phyloP scores from a whole-genome alignment of 1,284 basidiomycete species.

The Takashimella koratensis region DNA sequence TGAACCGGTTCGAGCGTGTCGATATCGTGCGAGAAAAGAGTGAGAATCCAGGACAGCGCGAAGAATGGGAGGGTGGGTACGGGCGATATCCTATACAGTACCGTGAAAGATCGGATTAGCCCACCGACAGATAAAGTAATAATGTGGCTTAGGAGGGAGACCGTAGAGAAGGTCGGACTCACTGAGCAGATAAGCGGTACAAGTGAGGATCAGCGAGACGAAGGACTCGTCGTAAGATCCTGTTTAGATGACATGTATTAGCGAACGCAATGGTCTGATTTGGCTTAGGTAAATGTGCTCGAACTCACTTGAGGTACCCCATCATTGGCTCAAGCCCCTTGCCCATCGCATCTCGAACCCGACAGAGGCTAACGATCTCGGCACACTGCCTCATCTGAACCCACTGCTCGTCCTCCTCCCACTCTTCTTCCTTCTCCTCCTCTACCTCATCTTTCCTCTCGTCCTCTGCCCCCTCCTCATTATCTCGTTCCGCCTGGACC shows the following conservation, averaged over 20 bases:
- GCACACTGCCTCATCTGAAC: slow-evolving; percentile 61
- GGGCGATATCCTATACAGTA: slow-evolving; percentile 31
- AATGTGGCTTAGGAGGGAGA: not conserved
- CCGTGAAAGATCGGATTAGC: too few species aligned
- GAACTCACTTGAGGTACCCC: slow-evolving; percentile 66
- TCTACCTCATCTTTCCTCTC: not conserved
- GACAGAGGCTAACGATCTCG: slow-evolving; percentile 60
- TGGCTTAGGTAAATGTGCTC: not conserved
- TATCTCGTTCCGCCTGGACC: not conserved
- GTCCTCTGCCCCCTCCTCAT: not conserved
- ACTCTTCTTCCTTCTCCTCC: not conserved
- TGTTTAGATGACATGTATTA: slow-evolving; percentile 32
- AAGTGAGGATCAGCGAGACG: slow-evolving; percentile 67
- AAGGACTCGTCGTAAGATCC: slow-evolving; percentile 67
- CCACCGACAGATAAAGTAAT: too few species aligned
- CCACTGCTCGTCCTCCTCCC: slow-evolving; percentile 51
- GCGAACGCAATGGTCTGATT: not conserved
- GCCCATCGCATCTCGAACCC: slow-evolving; percentile 87
- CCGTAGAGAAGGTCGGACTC: slow-evolving; percentile 26
- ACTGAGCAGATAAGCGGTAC: slow-evolving; percentile 56
- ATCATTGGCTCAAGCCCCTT: slow-evolving; percentile 75
- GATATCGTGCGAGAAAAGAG: slow-evolving; percentile 85
- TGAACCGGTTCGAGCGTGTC: slow-evolving; percentile 78
- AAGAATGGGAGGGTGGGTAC: slow-evolving; percentile 53
- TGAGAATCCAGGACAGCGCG: slow-evolving; percentile 83